Evolutionary conservation across 805 yeast genomes (phyloP).

Genomic region (Ogataea parapolymorpha): DNA sequence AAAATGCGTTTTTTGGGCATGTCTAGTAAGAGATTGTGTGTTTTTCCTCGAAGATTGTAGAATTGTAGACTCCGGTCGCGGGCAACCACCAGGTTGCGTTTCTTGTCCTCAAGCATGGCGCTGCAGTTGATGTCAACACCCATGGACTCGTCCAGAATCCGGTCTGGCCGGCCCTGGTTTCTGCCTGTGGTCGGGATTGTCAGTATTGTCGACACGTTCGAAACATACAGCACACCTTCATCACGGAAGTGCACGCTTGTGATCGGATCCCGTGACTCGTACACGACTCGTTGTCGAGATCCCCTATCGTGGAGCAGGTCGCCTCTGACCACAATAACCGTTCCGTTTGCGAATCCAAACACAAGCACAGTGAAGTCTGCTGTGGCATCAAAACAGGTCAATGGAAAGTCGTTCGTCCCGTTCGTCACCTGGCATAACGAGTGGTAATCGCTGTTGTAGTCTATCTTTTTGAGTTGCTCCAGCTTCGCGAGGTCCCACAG

Average conservation of each 20-base stretch:
- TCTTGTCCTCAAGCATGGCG: slow-evolving; percentile 31
- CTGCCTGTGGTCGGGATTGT: slow-evolving; percentile 76
- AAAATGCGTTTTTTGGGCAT: slow-evolving; percentile 51
- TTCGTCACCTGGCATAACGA: slow-evolving; percentile 62
- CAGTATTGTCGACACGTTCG: slow-evolving; percentile 70
- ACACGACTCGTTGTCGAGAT: slow-evolving; percentile 77
- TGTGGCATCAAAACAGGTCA: slow-evolving; percentile 60
- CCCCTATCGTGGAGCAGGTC: slow-evolving; percentile 88
- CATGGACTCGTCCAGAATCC: slow-evolving; percentile 40
- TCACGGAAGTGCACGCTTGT: slow-evolving; percentile 68
- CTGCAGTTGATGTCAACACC: slow-evolving; percentile 53
- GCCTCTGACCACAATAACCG: slow-evolving; percentile 78
- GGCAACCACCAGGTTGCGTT: slow-evolving; percentile 53
- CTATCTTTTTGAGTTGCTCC: slow-evolving; percentile 29
- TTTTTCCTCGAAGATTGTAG: slow-evolving; percentile 54
- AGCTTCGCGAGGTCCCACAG: slow-evolving; percentile 69
- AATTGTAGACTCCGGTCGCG: slow-evolving; percentile 59
- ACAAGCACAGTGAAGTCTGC: slow-evolving; percentile 61
- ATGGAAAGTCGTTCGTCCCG: slow-evolving; percentile 75
- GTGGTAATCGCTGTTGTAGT: slow-evolving; percentile 44
- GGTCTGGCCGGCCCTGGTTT: slow-evolving; percentile 61
- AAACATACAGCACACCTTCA: slow-evolving; percentile 56
- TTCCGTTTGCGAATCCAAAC: slow-evolving; percentile 81
- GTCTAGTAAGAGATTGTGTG: slow-evolving; percentile 53
- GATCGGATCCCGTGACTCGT: slow-evolving; percentile 72